A percentile compares a stretch with the other conserved stretches of the same genome.
phyloP scores from a whole-genome alignment of 768 basidiomycete species.

The Pluteus cervinus region DNA sequence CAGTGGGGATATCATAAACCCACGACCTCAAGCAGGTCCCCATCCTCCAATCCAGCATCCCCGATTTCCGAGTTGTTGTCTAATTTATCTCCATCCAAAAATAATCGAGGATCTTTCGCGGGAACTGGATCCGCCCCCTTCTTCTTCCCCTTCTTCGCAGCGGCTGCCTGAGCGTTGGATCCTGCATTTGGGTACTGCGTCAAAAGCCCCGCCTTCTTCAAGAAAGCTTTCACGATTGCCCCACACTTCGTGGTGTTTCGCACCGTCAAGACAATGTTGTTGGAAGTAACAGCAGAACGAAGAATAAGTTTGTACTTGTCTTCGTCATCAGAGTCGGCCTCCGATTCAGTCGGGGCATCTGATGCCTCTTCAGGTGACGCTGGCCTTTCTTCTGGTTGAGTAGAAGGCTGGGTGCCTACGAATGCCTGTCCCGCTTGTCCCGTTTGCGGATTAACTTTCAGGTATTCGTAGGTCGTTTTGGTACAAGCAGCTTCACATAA shows the following conservation, averaged over 20 bases:
- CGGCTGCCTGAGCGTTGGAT: constrained; percentile 10
- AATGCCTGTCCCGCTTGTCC: too few relatives aligned
- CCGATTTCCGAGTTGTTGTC: constrained; percentile 54
- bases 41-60: constrained; percentile 70
- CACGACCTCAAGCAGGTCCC: constrained; percentile 71
- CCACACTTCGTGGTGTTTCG: constrained; percentile 73
- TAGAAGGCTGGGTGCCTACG: constrained; percentile 24
- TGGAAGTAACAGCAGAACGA: constrained; percentile 46
- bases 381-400: constrained; percentile 7
- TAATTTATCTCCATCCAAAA: constrained; percentile 70
- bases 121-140: constrained; percentile 21
- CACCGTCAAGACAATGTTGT: constrained; percentile 59
- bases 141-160: constrained; percentile 25
- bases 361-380: constrained; percentile 18
- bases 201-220: constrained; percentile 60
- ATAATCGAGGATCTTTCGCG: constrained; percentile 41
- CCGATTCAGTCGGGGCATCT: constrained; percentile 35
- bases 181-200: constrained; percentile 40
- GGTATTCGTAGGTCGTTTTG: constrained; percentile 54
- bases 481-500: constrained; percentile 55
- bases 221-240: constrained; percentile 68
- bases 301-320: constrained; percentile 64
- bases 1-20: constrained; percentile 35
- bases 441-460: constrained; percentile 20
- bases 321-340: constrained; percentile 41